These are phyloP conservation scores for Coemansia umbellata DNA, from an alignment of 192 early-diverging fungal genomes.

Conservation along the genomic window DNA sequence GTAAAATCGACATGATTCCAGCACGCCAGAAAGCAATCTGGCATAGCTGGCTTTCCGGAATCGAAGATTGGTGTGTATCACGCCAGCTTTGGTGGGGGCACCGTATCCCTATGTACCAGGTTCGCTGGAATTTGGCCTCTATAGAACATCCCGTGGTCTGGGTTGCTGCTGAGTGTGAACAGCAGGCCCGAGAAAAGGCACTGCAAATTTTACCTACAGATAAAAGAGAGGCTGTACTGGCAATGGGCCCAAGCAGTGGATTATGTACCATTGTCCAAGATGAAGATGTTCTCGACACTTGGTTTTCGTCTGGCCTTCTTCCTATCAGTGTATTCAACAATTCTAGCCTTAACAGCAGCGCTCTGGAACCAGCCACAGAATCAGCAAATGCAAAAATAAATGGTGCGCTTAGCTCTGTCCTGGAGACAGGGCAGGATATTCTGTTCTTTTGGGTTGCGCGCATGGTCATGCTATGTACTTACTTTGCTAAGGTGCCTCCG, in stretches of 20 bases:
- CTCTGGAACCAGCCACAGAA: constrained; percentile 21
- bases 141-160: constrained; percentile 5
- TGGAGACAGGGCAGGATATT: constrained; percentile 96
- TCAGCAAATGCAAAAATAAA: neutral
- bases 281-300: constrained; percentile 94
- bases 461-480: constrained; percentile 93
- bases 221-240: neutral
- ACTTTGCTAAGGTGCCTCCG: constrained; percentile 74
- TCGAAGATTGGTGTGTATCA: constrained; percentile 97
- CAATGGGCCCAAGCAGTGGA: neutral
- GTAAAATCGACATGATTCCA: constrained; percentile 70
- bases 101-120: constrained; percentile 83
- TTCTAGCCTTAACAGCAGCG: constrained; percentile 35
- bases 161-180: constrained; percentile 34
- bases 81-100: constrained; percentile 99
- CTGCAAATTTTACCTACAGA: neutral
- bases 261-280: constrained; percentile 45
- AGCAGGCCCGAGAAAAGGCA: constrained; percentile 37
- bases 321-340: constrained; percentile 68
- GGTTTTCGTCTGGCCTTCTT: constrained; percentile 94
- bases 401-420: constrained; percentile 60
- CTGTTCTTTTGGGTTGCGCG: constrained; percentile 98
- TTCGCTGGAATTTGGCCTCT: constrained; percentile 53
- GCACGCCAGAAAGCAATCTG: constrained; percentile 71
- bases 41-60: constrained; percentile 82